Evolutionary conservation across 306 rosid species (phyloP).

Genomic region (Gastrolobium bilobum): DNA sequence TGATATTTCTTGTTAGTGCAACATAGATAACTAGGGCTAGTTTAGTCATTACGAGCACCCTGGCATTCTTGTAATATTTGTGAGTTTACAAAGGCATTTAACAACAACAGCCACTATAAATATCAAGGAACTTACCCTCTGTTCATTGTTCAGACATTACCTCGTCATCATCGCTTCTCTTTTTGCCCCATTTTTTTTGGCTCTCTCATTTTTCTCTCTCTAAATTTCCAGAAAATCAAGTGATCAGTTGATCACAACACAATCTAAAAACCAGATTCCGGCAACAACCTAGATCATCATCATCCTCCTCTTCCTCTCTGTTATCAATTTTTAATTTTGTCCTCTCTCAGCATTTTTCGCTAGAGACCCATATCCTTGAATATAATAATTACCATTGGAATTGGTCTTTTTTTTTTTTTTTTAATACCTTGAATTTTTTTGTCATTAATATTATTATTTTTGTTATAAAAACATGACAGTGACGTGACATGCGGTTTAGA

Average conservation of each 20-base stretch:
- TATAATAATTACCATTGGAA: too few species aligned
- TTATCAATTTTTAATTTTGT: not conserved
- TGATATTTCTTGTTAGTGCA: too few species aligned
- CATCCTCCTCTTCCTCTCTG: not conserved
- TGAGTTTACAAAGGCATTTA: not conserved
- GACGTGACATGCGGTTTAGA: conserved; percentile 62
- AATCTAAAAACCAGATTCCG: not conserved
- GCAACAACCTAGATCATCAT: not conserved
- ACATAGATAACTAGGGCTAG: not conserved
- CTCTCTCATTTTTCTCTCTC: not conserved
- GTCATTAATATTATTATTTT: not conserved
- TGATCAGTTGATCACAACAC: not conserved
- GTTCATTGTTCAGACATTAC: not conserved
- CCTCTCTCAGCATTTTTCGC: not conserved
- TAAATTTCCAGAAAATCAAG: not conserved
- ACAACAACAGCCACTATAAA: conserved; percentile 22
- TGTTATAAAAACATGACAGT: not conserved
- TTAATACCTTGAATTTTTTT: not conserved
- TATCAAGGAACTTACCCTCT: not conserved
- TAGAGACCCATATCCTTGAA: too few species aligned
- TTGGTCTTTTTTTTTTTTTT: too few species aligned
- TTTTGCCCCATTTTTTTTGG: too few species aligned
- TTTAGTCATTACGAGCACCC: not conserved
- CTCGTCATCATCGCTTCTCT: not conserved
- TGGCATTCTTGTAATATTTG: conserved; percentile 8